Conservation (phyloP, 805 yeast species). For the Yarrowia divulgata region DNA sequence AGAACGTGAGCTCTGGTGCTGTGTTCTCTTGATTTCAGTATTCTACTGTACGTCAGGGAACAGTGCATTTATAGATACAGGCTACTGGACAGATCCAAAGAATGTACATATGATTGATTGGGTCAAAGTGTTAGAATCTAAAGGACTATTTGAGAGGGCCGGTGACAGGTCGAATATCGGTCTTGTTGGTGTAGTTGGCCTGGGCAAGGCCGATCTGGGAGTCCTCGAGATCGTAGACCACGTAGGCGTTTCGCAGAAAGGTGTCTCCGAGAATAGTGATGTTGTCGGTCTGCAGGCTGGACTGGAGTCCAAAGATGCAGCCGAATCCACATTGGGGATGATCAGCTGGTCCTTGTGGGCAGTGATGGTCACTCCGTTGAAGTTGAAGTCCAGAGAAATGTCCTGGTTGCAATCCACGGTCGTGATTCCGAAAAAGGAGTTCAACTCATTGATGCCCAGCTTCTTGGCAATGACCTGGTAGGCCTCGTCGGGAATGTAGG, state of each 20-base stretch:
- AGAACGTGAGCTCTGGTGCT: too few species aligned
- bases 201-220: conserved; percentile 11
- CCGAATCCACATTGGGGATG: too few species aligned
- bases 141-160: conserved; percentile 27
- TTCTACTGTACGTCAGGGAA: too few species aligned
- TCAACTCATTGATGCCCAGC: too few species aligned
- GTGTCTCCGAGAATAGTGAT: conserved; percentile 60
- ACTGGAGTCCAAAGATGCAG: conserved; percentile 44
- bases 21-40: too few species aligned
- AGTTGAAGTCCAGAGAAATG: conserved; percentile 42
- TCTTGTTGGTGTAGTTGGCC: background rate
- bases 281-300: conserved; percentile 46
- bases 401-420: conserved; percentile 27
- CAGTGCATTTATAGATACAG: too few species aligned
- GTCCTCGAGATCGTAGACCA: conserved; percentile 67
- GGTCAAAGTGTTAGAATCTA: too few species aligned
- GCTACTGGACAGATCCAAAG: too few species aligned
- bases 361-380: background rate
- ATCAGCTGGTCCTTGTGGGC: conserved; percentile 2
- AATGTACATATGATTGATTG: too few species aligned
- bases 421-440: conserved; percentile 14
- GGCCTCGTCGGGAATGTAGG: background rate
- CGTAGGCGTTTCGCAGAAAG: conserved; percentile 68
- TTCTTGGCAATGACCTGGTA: background rate
- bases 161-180: conserved; percentile 44